Percentiles rank a stretch among this genome's conserved stretches.
These are phyloP conservation scores for Pestalotiopsis sp. DNA, from an alignment of 2,329 filamentous ascomycete genomes.

Conservation along the genomic window DNA sequence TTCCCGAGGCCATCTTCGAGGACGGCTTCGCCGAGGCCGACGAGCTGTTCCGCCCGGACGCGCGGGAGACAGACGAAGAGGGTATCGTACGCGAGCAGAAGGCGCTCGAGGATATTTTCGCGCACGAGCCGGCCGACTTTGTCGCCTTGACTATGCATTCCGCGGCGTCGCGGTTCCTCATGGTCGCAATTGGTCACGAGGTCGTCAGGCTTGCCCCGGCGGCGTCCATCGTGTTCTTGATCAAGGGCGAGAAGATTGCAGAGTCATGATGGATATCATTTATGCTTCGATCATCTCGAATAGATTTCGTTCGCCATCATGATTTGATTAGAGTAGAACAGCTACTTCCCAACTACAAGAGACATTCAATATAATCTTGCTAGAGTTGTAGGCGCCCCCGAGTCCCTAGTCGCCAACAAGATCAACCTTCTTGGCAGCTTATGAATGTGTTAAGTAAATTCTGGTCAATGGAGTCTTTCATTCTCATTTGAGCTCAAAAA, in stretches of 20 bases:
- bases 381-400: no score
- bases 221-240: conserved; percentile 53
- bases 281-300: no score
- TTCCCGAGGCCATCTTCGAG: conserved; percentile 45
- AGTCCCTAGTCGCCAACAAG: no score
- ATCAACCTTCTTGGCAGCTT: no score
- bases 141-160: conserved; percentile 48
- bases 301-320: no score
- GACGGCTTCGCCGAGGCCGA: conserved; percentile 48
- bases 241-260: conserved; percentile 41
- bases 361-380: no score
- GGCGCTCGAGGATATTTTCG: conserved; percentile 37
- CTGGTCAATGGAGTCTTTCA: no score
- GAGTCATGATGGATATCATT: background rate
- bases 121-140: conserved; percentile 37
- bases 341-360: no score
- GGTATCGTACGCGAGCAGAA: conserved; percentile 34
- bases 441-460: no score
- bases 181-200: conserved; percentile 51
- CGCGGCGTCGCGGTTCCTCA: conserved; percentile 40
- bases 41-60: conserved; percentile 41
- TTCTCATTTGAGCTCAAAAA: no score
- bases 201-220: conserved; percentile 52
- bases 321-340: no score
- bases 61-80: conserved; percentile 39